These are phyloP conservation scores for Talaromyces sp. DNA, from an alignment of 2,329 filamentous ascomycete genomes.

Conservation along the genomic window DNA sequence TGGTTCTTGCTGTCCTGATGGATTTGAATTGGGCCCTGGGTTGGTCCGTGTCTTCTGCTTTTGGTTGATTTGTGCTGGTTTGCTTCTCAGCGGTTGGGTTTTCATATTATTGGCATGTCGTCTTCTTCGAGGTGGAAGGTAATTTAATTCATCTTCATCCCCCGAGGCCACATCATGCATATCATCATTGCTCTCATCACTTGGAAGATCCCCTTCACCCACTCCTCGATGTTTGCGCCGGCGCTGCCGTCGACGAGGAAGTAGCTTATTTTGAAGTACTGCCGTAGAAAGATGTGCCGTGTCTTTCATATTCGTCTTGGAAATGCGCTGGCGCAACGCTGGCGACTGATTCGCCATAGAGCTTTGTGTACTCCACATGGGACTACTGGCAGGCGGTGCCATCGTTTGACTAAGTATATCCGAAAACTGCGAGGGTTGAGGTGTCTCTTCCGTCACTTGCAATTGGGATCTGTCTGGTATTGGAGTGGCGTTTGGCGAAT, in stretches of 20 bases:
- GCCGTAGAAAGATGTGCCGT: slow-evolving; percentile 35
- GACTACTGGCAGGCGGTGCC: slow-evolving; percentile 42
- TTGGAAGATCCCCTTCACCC: slow-evolving; percentile 25
- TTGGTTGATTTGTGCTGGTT: slow-evolving; percentile 15
- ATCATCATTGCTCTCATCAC: slow-evolving; percentile 32
- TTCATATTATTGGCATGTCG: slow-evolving; percentile 23
- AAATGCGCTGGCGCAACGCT: neutral
- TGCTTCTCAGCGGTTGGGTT: slow-evolving; percentile 23
- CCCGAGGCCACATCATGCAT: slow-evolving; percentile 22
- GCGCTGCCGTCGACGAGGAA: slow-evolving; percentile 37
- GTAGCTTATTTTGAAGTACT: slow-evolving; percentile 37
- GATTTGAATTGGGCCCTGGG: slow-evolving; percentile 3
- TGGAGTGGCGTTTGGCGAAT: slow-evolving; percentile 23
- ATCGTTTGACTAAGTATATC: slow-evolving; percentile 39
- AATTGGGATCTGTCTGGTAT: slow-evolving; percentile 6
- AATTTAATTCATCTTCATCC: slow-evolving; percentile 44
- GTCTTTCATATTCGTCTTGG: slow-evolving; percentile 9
- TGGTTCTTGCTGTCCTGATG: slow-evolving; percentile 3
- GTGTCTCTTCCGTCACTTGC: slow-evolving; percentile 11
- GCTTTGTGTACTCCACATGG: slow-evolving; percentile 10
- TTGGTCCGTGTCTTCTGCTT: slow-evolving; percentile 20
- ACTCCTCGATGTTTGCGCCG: slow-evolving; percentile 21
- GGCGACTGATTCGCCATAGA: slow-evolving; percentile 16
- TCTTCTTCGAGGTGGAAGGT: slow-evolving; percentile 24
- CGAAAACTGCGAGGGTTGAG: slow-evolving; percentile 14